phyloP scores from a whole-genome alignment of 805 yeast species.

The Lachancea meyersii region DNA sequence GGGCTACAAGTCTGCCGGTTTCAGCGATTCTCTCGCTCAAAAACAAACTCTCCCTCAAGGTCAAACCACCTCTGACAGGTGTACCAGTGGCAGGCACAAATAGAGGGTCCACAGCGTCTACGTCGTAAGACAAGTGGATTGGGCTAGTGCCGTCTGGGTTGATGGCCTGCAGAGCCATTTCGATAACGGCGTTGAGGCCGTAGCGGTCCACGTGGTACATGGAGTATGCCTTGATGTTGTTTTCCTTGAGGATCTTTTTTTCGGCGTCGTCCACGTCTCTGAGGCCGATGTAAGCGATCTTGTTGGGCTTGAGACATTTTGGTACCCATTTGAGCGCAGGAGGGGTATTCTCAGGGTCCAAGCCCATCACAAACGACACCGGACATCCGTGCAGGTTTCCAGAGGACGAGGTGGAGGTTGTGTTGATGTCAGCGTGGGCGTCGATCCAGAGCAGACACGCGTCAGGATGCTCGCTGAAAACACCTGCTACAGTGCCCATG shows the following conservation, averaged over 20 bases:
- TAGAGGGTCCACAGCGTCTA: constrained; percentile 92
- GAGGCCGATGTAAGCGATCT: constrained; percentile 87
- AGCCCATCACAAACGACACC: constrained; percentile 81
- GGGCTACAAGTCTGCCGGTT: constrained; percentile 78
- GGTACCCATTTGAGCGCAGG: constrained; percentile 85
- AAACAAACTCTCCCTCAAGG: constrained; percentile 90
- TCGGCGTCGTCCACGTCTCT: constrained; percentile 91
- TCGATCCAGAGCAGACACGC: constrained; percentile 93
- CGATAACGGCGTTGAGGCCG: constrained; percentile 87
- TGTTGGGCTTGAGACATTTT: constrained; percentile 52
- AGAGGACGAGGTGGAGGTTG: constrained; percentile 72
- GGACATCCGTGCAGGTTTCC: constrained; percentile 98
- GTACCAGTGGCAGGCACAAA: constrained; percentile 97
- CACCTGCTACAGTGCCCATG: constrained; percentile 85
- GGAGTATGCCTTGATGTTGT: constrained; percentile 76
- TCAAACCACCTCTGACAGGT: constrained; percentile 92
- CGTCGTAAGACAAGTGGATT: constrained; percentile 87
- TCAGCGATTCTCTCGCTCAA: constrained; percentile 88
- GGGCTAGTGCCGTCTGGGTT: constrained; percentile 71
- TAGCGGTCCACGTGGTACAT: constrained; percentile 95
- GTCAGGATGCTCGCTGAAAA: constrained; percentile 71
- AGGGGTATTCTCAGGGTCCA: constrained; percentile 51
- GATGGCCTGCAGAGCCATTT: constrained; percentile 77
- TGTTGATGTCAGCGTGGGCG: constrained; percentile 96
- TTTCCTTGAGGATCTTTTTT: constrained; percentile 60